These are phyloP conservation scores for Teratosphaeria zuluensis DNA, from an alignment of 2,329 filamentous ascomycete species.

Conservation along the genomic window DNA sequence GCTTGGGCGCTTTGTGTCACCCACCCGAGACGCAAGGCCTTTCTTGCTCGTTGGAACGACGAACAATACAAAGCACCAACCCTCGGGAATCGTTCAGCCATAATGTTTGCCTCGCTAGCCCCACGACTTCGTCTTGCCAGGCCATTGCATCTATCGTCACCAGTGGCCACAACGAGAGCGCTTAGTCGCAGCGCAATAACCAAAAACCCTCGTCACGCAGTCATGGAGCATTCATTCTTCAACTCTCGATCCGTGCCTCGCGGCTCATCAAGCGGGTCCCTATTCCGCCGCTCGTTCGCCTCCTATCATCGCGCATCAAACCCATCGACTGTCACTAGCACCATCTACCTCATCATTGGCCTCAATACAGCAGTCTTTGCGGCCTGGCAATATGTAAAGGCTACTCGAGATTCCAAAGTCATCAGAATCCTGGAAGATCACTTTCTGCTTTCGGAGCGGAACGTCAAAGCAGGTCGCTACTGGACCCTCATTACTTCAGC, in stretches of 20 bases:
- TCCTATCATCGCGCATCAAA: neutral
- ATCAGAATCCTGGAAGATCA: conserved; percentile 15
- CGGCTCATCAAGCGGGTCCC: neutral
- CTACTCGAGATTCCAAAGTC: conserved; percentile 12
- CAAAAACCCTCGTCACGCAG: neutral
- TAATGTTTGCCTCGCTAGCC: neutral
- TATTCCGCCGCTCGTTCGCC: neutral
- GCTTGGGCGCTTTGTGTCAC: too few species aligned
- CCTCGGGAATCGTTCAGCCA: neutral
- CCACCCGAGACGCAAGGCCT: too few species aligned
- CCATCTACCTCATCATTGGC: conserved; percentile 24
- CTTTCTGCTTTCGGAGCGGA: conserved; percentile 23
- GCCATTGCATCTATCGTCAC: neutral
- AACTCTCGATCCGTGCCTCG: neutral
- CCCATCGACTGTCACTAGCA: neutral
- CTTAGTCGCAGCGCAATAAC: neutral
- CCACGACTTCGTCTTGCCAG: neutral
- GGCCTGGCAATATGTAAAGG: conserved; percentile 26
- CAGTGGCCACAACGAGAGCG: neutral
- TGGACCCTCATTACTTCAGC: conserved; percentile 31
- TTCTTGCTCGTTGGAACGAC: too few species aligned
- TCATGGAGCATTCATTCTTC: neutral
- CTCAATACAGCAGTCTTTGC: conserved; percentile 32
- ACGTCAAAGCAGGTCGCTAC: conserved; percentile 23
- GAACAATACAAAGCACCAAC: too few species aligned